Evolutionary conservation across 2,329 filamentous ascomycete species (phyloP), one percentile per base, ranked within the genome.

Genomic region (Akanthomyces uredinophilus): DNA sequence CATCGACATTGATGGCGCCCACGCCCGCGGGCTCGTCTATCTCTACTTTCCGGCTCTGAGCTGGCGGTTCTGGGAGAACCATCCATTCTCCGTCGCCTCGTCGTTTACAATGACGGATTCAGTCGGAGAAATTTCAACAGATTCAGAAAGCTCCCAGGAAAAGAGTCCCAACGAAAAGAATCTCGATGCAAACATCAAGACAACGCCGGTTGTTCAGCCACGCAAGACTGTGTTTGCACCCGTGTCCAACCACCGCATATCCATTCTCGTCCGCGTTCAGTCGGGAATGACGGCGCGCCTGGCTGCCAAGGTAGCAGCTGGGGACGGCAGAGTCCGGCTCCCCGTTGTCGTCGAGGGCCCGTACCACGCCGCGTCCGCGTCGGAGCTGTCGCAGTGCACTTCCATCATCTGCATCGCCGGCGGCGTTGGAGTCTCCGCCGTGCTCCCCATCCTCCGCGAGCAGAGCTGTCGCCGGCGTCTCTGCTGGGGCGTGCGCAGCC

Each of bases 21-120:
- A 65, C 3, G 66, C 64, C 2, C 54, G 64, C 1, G 71, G 73
- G 3, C 70, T 72, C 32, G 73, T 69, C 1, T 77, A 76, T 61
- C 68, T 76, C 1, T 69, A 68, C 65, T 75, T 75, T 56, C 72
- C 72, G n/a, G 70, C 70, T 0, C 60, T 76, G 14, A 65, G 67
- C 41, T 75, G 74, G 73, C 64, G 68, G 1, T 66, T 76, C 57
- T 76, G 74, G 74, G 73, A 75, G 52, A 74, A 65, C 22, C 74
- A 76, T 50, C 74, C 75, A 5, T 74, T 76, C 57, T 75, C 72
- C 0, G 70, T 75, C 8, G 66, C 66, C 1, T 49, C 60, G 5
- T 62, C 60, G 7, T 49, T 56, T 10, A 22, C 60, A 16, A 20
- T 56, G n/a, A 18, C 18, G 1, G 52, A 62, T 24, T 20, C n/a